Evolutionary conservation across 2,329 filamentous ascomycete species (phyloP).

Genomic region (Talaromyces sp.): DNA sequence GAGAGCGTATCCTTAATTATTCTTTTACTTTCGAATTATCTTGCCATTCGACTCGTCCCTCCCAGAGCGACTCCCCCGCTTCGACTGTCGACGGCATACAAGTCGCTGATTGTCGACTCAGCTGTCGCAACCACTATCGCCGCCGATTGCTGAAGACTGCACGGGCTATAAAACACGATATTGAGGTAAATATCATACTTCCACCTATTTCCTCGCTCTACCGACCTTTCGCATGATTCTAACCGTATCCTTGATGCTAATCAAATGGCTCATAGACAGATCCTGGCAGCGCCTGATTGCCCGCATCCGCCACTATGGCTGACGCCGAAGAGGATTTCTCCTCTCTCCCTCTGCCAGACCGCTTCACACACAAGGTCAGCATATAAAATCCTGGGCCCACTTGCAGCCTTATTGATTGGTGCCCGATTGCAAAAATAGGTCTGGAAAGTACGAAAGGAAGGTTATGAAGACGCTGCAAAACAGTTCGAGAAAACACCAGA

Average conservation of each 20-base stretch:
- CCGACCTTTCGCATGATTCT: neutral
- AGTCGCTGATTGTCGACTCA: neutral
- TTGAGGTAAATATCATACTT: neutral
- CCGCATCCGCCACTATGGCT: conserved; percentile 33
- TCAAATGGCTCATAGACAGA: neutral
- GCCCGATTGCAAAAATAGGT: conserved; percentile 49
- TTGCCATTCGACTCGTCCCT: neutral
- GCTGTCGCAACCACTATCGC: neutral
- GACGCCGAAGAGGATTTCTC: conserved; percentile 45
- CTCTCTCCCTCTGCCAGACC: conserved; percentile 41
- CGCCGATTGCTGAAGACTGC: neutral
- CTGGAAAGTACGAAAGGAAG: conserved; percentile 96
- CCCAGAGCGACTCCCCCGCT: conserved; percentile 8
- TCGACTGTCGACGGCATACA: conserved; percentile 10
- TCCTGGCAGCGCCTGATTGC: conserved; percentile 13
- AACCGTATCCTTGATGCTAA: neutral
- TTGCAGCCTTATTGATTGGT: conserved; percentile 3
- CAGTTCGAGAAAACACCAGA: conserved; percentile 80
- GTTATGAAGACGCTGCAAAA: conserved; percentile 88
- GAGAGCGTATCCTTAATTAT: neutral
- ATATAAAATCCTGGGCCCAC: neutral
- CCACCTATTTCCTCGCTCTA: neutral
- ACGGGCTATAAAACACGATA: neutral
- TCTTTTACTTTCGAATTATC: neutral
- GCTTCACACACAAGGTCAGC: conserved; percentile 44